Conservation (phyloP, 176 grass and related monocot species). For the Calamus simplicifolius region DNA sequence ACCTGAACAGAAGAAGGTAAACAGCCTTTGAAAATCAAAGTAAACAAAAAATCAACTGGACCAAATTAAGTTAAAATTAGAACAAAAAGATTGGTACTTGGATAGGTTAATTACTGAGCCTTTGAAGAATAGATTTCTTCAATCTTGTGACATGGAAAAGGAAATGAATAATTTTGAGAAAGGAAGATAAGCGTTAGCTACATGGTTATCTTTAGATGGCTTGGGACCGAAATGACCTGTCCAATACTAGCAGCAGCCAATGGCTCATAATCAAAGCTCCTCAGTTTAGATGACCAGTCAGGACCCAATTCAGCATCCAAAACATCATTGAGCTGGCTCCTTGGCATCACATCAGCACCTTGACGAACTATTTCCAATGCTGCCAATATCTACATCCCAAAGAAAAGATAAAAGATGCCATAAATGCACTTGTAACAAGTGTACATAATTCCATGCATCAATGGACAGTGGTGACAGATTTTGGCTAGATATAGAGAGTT, state of each 20-base stretch:
- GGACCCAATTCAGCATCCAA: conserved; percentile 65
- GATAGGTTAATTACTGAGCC: no score
- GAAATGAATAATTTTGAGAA: no score
- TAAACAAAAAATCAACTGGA: no score
- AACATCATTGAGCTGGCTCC: conserved; percentile 74
- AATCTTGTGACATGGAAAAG: no score
- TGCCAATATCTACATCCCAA: conserved; percentile 49
- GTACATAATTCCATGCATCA: no score
- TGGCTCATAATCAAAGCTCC: conserved; percentile 90
- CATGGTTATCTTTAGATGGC: neutral
- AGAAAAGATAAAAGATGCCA: neutral
- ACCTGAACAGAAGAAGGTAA: conserved; percentile 34
- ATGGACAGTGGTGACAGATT: no score
- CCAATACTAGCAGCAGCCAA: conserved; percentile 86
- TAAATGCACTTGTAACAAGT: neutral
- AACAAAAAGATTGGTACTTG: no score
- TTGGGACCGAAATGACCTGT: conserved; percentile 32
- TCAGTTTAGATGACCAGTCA: conserved; percentile 69
- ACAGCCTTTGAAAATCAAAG: no score
- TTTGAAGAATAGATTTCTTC: neutral
- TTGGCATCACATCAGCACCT: conserved; percentile 96
- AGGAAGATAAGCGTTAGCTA: neutral
- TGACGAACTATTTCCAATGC: conserved; percentile 93
- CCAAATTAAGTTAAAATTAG: no score
- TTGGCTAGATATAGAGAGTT: no score